phyloP scores from a whole-genome alignment of 164 flowering plant species.

The Kingdonia uniflora region DNA sequence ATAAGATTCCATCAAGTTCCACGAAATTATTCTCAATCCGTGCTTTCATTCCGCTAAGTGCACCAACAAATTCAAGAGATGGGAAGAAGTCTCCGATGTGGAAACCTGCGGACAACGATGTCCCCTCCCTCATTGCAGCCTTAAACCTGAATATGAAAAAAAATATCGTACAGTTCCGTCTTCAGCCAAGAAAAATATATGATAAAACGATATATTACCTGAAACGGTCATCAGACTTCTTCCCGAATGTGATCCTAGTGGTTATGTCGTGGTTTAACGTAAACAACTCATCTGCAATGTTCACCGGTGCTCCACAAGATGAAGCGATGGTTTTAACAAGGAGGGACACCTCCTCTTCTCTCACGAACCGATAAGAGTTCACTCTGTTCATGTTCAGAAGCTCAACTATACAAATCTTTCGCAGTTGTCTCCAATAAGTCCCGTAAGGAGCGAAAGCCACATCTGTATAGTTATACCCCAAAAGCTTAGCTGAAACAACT shows the following conservation, averaged over 20 bases:
- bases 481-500: too few species aligned
- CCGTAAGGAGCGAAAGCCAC: too few species aligned
- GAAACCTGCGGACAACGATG: slow-evolving; percentile 9
- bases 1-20: slow-evolving; percentile 35
- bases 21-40: slow-evolving; percentile 16
- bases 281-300: slow-evolving; percentile 13
- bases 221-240: slow-evolving; percentile 3
- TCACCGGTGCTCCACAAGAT: slow-evolving; percentile 3
- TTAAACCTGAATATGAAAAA: slow-evolving; percentile 5
- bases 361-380: slow-evolving; percentile 18
- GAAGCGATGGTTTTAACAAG: slow-evolving; percentile 2
- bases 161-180: too few species aligned
- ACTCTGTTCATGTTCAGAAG: slow-evolving; percentile 28
- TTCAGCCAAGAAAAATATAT: too few species aligned
- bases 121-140: slow-evolving; percentile 5
- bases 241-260: slow-evolving; percentile 16
- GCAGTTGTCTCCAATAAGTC: slow-evolving; percentile 34
- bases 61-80: slow-evolving; percentile 11
- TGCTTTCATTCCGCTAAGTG: slow-evolving; percentile 11
- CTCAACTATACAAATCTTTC: too few species aligned
- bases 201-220: too few species aligned
- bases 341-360: slow-evolving; percentile 28
- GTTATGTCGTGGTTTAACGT: slow-evolving; percentile 4
- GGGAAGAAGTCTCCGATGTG: slow-evolving; percentile 21
- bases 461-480: too few species aligned